These are phyloP conservation scores for Leishmania martiniquensis DNA, from an alignment of 208 protist genomes.

Conservation along the genomic window DNA sequence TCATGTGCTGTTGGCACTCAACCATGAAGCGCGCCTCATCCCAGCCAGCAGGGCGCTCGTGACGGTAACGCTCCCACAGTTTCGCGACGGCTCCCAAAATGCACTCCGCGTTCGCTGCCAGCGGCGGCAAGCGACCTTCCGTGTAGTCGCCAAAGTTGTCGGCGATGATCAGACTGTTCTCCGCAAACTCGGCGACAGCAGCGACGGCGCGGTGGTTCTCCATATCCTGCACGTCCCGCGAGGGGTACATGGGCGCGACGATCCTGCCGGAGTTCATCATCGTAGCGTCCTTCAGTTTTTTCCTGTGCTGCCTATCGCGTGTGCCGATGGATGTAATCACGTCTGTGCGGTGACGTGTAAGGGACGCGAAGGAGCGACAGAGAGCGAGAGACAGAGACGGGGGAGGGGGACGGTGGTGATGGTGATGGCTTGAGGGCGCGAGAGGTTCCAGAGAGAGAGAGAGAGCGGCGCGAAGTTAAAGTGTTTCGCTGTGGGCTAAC, in stretches of 20 bases:
- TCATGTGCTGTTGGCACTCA: conserved; percentile 64
- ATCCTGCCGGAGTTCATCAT: conserved; percentile 35
- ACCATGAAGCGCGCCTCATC: conserved; percentile 64
- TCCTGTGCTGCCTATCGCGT: background rate
- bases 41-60: conserved; percentile 76
- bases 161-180: conserved; percentile 66
- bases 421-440: background rate
- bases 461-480: no score
- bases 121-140: conserved; percentile 62
- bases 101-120: conserved; percentile 40
- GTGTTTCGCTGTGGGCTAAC: background rate
- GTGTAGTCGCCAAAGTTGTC: conserved; percentile 79
- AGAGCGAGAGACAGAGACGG: background rate
- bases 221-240: conserved; percentile 56
- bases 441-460: no score
- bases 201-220: conserved; percentile 65
- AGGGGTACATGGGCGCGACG: conserved; percentile 59
- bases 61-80: conserved; percentile 56
- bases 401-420: background rate
- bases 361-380: background rate
- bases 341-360: background rate
- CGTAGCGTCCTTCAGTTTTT: background rate
- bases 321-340: no score
- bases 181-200: conserved; percentile 53
- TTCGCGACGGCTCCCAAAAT: conserved; percentile 37